Percentiles rank a stretch among this genome's conserved stretches.
Evolutionary conservation across 176 grass and related monocot species (phyloP).

Genomic region (Oryza meridionalis): DNA sequence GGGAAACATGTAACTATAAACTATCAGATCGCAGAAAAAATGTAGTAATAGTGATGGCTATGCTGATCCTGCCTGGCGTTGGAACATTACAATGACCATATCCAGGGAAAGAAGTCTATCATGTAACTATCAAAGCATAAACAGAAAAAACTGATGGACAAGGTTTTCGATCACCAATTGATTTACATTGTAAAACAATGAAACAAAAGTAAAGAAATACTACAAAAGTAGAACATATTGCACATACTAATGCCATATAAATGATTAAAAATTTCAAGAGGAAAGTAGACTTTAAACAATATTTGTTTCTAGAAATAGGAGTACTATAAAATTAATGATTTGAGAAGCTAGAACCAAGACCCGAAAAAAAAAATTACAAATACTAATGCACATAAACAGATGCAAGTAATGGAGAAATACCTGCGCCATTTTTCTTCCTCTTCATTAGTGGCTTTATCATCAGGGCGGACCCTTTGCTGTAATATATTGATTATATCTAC

Average conservation of each 20-base stretch:
- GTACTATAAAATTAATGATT: conserved; percentile 2
- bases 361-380: background rate
- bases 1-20: no score
- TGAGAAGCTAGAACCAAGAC: background rate
- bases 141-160: background rate
- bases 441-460: conserved; percentile 44
- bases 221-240: background rate
- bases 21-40: no score
- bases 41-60: no score
- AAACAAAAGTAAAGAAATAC: background rate
- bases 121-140: no score
- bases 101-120: no score
- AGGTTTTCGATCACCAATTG: background rate
- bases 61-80: no score
- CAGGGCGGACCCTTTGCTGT: conserved; percentile 54
- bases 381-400: conserved; percentile 11
- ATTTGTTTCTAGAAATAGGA: background rate
- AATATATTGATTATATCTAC: conserved; percentile 91
- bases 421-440: conserved; percentile 91
- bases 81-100: no score
- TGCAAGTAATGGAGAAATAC: conserved; percentile 42
- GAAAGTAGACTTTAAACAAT: background rate
- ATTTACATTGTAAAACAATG: background rate
- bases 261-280: background rate
- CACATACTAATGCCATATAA: no score